Base-by-base conservation (phyloP, 2,329 filamentous ascomycete genomes). In the Chaetomiaceae sp. region DNA sequence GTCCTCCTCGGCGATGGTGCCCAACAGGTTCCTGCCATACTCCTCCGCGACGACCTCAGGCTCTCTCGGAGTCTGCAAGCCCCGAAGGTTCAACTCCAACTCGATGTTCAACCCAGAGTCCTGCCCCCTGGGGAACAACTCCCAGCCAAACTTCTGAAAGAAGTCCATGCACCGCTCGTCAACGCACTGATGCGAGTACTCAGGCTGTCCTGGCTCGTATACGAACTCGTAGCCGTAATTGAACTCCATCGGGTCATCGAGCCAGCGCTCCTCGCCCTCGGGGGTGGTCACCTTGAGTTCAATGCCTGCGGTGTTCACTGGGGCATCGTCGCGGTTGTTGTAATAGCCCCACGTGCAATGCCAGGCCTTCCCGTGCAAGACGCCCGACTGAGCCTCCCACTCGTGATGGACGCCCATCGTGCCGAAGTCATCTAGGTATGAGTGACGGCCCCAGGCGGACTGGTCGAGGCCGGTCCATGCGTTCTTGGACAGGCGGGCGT, bases 401-500 rank as follows among this genome's bases (percentile, higher is more conserved):
- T n/a, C 27, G 3, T 1, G 4, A 9, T 9, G 15, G 7, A 45
- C 1, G 15, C 8, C 44, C 19, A 55, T 15, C 1, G 25, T 42
- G 44, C n/a, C 33, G 12, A 9, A 19, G 6, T 3, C 11, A 1
- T 39, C 29, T 14, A 55, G 22, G 53, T 22, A 45, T 14, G 14
- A 34, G 12, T 33, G 1, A 3, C 5, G 0, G 9, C 44, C 53
- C 53, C 53, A 55, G 17, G 9, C 4, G 17, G 44, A 34, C 6
- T 6, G 12, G 4, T 51, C 48, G 9, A 52, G 33, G 12, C 48
- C 45, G 15, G 44, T 49, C 53, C 53, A 39, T 17, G 38, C 36
- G 5, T 22, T 1, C 9, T 20, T 2, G 6, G 53, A 36, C 0
- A 25, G 15, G 34, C 44, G 33, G 23, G 1, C 3, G n/a, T 25